Evolutionary conservation across 2,329 filamentous ascomycete species (phyloP), one percentile per base, ranked within the genome.

Genomic region (Alternaria angustiovoidea): DNA sequence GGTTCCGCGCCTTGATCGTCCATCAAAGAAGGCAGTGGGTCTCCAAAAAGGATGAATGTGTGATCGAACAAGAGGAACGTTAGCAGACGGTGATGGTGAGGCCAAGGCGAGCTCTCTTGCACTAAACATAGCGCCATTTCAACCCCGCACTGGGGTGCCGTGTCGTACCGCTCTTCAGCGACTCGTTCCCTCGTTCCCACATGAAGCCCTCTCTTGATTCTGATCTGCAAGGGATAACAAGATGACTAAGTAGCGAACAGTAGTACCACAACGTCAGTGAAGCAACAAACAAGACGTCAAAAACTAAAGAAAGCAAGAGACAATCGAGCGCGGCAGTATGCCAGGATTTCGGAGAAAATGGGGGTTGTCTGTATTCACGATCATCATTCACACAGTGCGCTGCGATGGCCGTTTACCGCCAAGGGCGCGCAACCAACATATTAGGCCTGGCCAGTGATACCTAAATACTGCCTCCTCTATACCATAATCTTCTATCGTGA

Each of bases 341-440:
- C 1, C 7, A 7, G 14, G 18, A 6, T 12, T 18, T n/a, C 14
- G 11, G 4, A n/a, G 16, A 7, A n/a, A 26, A 7, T 1, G 11
- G 7, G 20, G 5, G 5, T 11, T 11, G 12, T 9, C 22, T 18
- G 20, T 38, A 18, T 18, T 12, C 32, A 49, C 7, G 2, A 9
- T 38, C 14, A 20, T 38, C 46, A 38, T 24, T n/a, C 7, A 41
- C 18, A 12, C 18, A 2, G 18, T 12, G 5, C 14, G 18, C n/a
- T 20, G 30, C 46, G 14, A 38, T 7, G 20, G 8, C 18, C 26
- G 51, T 44, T 53, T 53, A 6, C 16, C 51, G 51, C 39, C 51
- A 53, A 53, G 46, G 24, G 46, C 51, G 22, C 26, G 16, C 26
- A 5, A 44, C 20, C 46, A 24, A 38, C 5, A 22, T 36, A 7